A percentile compares a stretch with the other conserved stretches of the same genome.
Evolutionary conservation across 305 asterid genomes (phyloP).

Genomic region (Fraxinus latifolia): DNA sequence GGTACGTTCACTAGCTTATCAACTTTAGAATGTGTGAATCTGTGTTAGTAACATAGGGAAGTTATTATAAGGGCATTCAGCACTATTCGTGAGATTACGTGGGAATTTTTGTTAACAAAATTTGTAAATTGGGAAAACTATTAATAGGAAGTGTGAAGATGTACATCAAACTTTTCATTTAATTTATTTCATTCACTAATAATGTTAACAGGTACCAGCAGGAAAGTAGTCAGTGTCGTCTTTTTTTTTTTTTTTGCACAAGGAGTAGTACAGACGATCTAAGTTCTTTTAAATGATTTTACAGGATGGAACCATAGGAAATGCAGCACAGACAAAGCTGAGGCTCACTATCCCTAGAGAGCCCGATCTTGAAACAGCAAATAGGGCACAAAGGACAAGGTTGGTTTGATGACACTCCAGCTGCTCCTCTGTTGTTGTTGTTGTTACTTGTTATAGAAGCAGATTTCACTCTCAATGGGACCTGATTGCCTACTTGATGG

Average conservation of each 20-base stretch:
- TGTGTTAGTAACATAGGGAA: background rate
- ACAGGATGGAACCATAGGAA: conserved; percentile 55
- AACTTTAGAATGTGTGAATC: conserved; percentile 5
- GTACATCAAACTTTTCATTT: background rate
- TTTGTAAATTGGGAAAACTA: background rate
- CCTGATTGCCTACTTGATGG: conserved; percentile 19
- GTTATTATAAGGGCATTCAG: background rate
- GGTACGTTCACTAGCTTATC: conserved; percentile 39
- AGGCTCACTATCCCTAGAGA: conserved; percentile 76
- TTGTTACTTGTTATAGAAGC: background rate
- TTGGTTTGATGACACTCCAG: conserved; percentile 20
- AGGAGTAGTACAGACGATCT: background rate
- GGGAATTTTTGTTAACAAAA: background rate
- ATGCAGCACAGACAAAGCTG: conserved; percentile 34
- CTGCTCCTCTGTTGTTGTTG: conserved; percentile 9
- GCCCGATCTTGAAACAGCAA: conserved; percentile 76
- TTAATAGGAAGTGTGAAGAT: background rate
- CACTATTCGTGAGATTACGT: background rate
- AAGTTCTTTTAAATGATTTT: conserved; percentile 12
- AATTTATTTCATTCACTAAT: background rate
- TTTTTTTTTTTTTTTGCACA: background rate
- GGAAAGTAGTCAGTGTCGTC: background rate
- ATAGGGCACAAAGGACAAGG: conserved; percentile 75
- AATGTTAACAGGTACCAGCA: background rate
- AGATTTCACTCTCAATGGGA: background rate